These are phyloP conservation scores for Datura wrightii DNA, from an alignment of 257 asterid genomes.

Conservation along the genomic window DNA sequence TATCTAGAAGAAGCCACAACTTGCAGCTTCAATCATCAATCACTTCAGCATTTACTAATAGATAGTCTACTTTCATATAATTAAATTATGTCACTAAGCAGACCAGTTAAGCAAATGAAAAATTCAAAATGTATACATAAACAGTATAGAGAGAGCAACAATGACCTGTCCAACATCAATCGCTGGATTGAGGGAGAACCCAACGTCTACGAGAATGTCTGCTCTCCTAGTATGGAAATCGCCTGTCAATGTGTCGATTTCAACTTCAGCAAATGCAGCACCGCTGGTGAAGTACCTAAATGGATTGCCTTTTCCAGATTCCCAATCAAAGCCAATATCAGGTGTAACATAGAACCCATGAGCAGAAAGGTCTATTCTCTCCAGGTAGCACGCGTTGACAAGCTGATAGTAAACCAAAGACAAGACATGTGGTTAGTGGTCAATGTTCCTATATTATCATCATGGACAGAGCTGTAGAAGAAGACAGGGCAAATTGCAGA, in stretches of 20 bases:
- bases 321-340: constrained; percentile 84
- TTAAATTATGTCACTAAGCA: background rate
- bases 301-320: constrained; percentile 69
- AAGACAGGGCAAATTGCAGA: background rate
- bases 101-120: background rate
- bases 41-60: background rate
- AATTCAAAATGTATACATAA: background rate
- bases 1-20: background rate
- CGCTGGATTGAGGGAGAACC: constrained; percentile 93
- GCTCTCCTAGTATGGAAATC: constrained; percentile 92
- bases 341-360: constrained; percentile 89
- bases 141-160: background rate
- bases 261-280: constrained; percentile 93
- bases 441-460: background rate
- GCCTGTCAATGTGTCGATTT: constrained; percentile 88
- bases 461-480: constrained; percentile 13
- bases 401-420: constrained; percentile 57
- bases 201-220: constrained; percentile 81
- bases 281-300: constrained; percentile 88
- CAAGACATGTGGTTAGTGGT: constrained; percentile 14
- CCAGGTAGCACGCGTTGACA: constrained; percentile 79
- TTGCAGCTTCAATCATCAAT: background rate
- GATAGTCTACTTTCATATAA: background rate
- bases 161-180: constrained; percentile 94
- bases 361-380: constrained; percentile 93